Percentiles rank a stretch among this genome's conserved stretches.
Evolutionary conservation across 2,329 filamentous ascomycete species (phyloP).

Genomic region (Aspergillus brunneoviolaceus): DNA sequence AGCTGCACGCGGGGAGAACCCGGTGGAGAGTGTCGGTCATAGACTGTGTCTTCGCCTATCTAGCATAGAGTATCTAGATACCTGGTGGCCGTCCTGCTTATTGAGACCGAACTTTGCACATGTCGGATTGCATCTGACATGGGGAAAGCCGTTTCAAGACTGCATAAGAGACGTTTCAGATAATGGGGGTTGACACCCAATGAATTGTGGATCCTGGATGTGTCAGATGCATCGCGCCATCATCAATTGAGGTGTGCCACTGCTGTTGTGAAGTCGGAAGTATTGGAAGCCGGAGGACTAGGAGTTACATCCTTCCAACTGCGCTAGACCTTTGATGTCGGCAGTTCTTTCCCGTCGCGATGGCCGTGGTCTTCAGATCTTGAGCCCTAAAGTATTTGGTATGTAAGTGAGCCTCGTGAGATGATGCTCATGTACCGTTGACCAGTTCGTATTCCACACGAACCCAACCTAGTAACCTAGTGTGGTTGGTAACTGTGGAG

Average conservation of each 20-base stretch:
- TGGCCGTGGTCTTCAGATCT: background rate
- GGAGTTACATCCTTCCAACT: background rate
- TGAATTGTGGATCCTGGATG: constrained; percentile 20
- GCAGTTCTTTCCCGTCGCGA: background rate
- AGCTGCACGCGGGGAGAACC: too few relatives aligned
- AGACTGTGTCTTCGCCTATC: background rate
- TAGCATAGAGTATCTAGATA: constrained; percentile 2
- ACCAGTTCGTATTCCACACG: background rate
- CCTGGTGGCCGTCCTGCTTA: constrained; percentile 7
- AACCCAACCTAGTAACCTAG: background rate
- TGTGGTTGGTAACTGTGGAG: background rate
- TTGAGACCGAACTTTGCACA: background rate
- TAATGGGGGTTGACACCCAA: background rate
- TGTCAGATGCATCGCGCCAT: constrained; percentile 17
- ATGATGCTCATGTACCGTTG: background rate
- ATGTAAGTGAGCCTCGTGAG: too few relatives aligned
- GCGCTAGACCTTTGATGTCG: background rate
- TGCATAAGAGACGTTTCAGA: constrained; percentile 10
- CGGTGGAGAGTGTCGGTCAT: background rate
- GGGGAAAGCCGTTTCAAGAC: constrained; percentile 8
- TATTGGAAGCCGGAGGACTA: background rate
- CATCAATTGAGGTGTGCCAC: constrained; percentile 4
- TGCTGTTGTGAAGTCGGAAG: background rate
- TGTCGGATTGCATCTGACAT: background rate
- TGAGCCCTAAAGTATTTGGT: background rate